Evolutionary conservation across 257 asterid species (phyloP).

Genomic region (Ajuga chamaepitys): DNA sequence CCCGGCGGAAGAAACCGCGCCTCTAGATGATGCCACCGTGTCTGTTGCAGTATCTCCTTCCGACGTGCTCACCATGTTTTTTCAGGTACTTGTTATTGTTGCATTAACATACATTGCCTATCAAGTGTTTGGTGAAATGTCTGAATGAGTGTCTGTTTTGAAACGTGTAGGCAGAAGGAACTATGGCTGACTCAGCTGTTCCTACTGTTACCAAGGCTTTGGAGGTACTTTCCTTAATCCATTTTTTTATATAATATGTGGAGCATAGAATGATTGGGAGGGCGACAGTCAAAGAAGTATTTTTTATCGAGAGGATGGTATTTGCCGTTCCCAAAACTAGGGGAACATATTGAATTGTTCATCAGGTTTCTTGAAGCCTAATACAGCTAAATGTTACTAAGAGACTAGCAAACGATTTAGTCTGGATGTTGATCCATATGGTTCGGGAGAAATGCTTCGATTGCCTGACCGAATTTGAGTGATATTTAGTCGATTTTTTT

Average conservation of each 20-base stretch:
- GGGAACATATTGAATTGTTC: neutral
- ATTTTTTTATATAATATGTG: neutral
- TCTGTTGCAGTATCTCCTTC: slow-evolving; percentile 85
- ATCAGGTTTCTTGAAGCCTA: neutral
- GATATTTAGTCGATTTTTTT: neutral
- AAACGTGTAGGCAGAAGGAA: slow-evolving; percentile 70
- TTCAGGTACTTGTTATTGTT: slow-evolving; percentile 38
- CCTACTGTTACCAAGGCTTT: slow-evolving; percentile 62
- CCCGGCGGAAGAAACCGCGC: slow-evolving; percentile 20
- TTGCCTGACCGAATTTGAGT: neutral
- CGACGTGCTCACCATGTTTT: slow-evolving; percentile 79
- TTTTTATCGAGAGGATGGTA: too few relatives aligned
- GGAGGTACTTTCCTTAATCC: slow-evolving; percentile 36
- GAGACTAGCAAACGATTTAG: neutral
- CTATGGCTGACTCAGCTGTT: slow-evolving; percentile 57
- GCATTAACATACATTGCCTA: neutral
- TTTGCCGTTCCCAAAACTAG: neutral
- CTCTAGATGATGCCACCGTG: slow-evolving; percentile 37
- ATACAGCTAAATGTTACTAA: neutral
- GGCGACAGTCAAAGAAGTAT: too few relatives aligned
- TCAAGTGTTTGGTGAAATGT: slow-evolving; percentile 23
- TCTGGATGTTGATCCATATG: neutral
- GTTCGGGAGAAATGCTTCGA: neutral
- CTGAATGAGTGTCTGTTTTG: neutral
- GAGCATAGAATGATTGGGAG: neutral